Conservation (phyloP, 2,329 filamentous ascomycete species). For the Emydomyces testavorans region DNA sequence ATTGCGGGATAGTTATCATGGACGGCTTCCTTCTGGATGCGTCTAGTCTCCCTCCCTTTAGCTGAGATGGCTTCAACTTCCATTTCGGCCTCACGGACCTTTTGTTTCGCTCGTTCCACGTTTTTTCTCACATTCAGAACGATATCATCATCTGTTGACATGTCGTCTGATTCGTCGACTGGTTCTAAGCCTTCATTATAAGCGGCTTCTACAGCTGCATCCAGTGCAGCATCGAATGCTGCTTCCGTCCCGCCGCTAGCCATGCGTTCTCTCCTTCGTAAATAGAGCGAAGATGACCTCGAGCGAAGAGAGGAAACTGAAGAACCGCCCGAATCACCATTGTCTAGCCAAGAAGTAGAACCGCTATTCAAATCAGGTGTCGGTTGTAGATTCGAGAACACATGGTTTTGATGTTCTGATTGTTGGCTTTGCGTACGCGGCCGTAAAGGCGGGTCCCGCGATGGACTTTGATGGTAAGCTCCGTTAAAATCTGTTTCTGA, state of each 20-base stretch:
- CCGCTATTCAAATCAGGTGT: slow-evolving; percentile 57
- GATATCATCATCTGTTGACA: slow-evolving; percentile 22
- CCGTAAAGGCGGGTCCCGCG: not conserved
- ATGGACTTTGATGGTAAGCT: slow-evolving; percentile 1
- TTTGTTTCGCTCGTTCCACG: slow-evolving; percentile 64
- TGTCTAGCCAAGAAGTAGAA: slow-evolving; percentile 86
- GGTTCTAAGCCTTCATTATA: slow-evolving; percentile 87
- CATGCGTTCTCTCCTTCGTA: slow-evolving; percentile 57
- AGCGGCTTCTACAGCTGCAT: slow-evolving; percentile 89
- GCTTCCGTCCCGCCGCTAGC: slow-evolving; percentile 65
- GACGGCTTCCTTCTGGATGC: slow-evolving; percentile 26
- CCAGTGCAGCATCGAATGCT: slow-evolving; percentile 86
- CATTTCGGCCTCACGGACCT: slow-evolving; percentile 59
- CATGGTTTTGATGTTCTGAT: not conserved
- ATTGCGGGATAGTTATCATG: slow-evolving; percentile 19
- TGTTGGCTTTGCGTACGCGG: slow-evolving; percentile 1
- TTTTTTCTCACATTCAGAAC: slow-evolving; percentile 47
- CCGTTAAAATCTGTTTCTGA: not conserved
- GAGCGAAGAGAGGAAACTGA: slow-evolving; percentile 71
- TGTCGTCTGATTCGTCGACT: slow-evolving; percentile 20
- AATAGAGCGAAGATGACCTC: slow-evolving; percentile 57
- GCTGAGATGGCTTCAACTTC: slow-evolving; percentile 54
- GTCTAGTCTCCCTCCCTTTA: slow-evolving; percentile 47
- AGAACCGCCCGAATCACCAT: slow-evolving; percentile 77
- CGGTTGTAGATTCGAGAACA: slow-evolving; percentile 29